Conservation (phyloP, 208 protist species). For the Tritrichomonas foetus region DNA sequence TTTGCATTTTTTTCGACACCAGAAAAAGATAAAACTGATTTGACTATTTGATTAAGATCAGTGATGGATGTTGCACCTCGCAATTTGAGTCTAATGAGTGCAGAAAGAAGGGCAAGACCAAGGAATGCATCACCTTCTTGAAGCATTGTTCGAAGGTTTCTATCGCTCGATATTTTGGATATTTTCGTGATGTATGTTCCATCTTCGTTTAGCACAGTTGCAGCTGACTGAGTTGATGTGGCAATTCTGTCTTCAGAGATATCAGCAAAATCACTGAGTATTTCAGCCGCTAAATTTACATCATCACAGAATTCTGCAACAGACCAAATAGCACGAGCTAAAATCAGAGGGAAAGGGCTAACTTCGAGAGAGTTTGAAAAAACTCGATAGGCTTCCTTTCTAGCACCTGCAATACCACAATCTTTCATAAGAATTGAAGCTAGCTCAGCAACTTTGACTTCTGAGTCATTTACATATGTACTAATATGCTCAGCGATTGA, state of each 20-base stretch:
- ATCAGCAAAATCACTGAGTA: neutral
- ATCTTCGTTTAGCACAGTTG: neutral
- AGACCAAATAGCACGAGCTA: neutral
- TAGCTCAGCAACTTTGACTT: neutral
- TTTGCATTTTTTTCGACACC: neutral
- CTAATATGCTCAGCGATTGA: neutral
- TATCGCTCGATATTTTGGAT: too few species aligned
- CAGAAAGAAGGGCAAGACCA: neutral
- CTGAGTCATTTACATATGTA: neutral
- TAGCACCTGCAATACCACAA: neutral
- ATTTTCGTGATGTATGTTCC: constrained; percentile 20
- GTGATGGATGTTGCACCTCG: neutral
- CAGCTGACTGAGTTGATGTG: neutral
- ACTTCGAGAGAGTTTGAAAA: neutral
- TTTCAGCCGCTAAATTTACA: neutral
- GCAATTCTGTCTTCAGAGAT: neutral
- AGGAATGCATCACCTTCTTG: neutral
- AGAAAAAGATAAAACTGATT: neutral
- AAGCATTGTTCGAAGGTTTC: neutral
- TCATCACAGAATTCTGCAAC: neutral
- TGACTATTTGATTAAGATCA: neutral
- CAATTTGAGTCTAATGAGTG: neutral
- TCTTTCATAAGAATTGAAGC: neutral
- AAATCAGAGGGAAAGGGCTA: neutral
- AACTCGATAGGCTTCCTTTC: neutral